Percentiles rank a stretch among this genome's conserved stretches.
These are phyloP conservation scores for Yamadazyma diospyri DNA, from an alignment of 1,139 yeast genomes.

Conservation along the genomic window DNA sequence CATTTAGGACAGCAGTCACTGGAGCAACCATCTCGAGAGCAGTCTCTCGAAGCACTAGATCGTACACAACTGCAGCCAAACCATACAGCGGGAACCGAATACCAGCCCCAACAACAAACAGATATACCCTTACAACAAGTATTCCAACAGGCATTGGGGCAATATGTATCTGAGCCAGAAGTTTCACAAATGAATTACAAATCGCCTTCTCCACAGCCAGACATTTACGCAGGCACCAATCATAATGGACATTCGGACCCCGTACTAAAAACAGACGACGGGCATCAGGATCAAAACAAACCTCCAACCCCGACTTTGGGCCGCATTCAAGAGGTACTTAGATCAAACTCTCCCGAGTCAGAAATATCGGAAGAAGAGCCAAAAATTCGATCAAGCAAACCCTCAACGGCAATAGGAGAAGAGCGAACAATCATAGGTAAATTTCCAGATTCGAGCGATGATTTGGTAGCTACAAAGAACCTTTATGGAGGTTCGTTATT, in stretches of 20 bases:
- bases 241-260: slow-evolving; percentile 1
- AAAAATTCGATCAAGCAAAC: background rate
- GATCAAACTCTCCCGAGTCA: slow-evolving; percentile 4
- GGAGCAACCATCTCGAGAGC: background rate
- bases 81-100: background rate
- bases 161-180: slow-evolving; percentile 6
- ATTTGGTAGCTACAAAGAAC: slow-evolving; percentile 25
- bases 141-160: slow-evolving; percentile 16
- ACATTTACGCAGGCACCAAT: background rate
- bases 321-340: slow-evolving; percentile 2
- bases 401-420: background rate
- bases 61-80: background rate
- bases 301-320: no score
- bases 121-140: slow-evolving; percentile 13
- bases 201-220: slow-evolving; percentile 1
- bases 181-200: background rate
- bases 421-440: background rate
- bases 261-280: background rate
- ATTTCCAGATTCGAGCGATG: slow-evolving; percentile 26
- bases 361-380: background rate
- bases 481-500: slow-evolving; percentile 44
- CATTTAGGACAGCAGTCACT: background rate
- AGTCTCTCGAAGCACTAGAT: no score
- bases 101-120: background rate
- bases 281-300: no score